Base-by-base conservation (phyloP, 345 rosid species). In the Rhizophora mangle region DNA sequence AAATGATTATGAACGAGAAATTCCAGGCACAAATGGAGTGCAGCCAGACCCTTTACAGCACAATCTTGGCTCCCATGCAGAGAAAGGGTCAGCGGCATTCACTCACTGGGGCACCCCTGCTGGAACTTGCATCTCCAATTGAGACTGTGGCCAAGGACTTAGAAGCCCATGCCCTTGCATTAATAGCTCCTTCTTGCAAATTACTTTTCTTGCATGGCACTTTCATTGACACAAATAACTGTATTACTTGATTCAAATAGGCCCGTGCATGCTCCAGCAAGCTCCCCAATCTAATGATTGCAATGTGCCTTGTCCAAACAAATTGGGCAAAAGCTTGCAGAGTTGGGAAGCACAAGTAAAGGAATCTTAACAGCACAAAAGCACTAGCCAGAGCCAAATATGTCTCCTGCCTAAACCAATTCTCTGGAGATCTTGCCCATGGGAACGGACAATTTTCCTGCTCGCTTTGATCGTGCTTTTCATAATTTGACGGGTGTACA, bases 341-440 rank as follows among this genome's bases (percentile, higher is more conserved):
- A 3, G 81, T 73, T 30, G 99, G 97, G 58, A 70, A 84, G 9
- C 84, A 64, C 30, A 86, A 57, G 82, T 86, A 82, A 6, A 90
- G 62, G 74, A 87, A 67, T 74, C 96, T 83, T 72, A 85, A 18
- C 37, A 92, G 75, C 67, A 95, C 96, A 64, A 95, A 95, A 13
- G 80, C 63, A 13, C 85, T 75, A 13, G 99, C 97, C 73, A 95
- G 78, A 46, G 93, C 82, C 58, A 95, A 76, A 72, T 81, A 95
- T 0, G 97, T 95, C 77, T 92, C 97, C 71, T 92, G 93, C 6
- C 78, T 82, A 59, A 95, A 84, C 81, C 90, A 66, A 66, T 92
- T 90, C 85, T 88, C 96, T 1, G 99, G 99, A 54, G 99, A 91
- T 82, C 87, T 92, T 68, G 93, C 96, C 99, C 99, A 95, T 60